Evolutionary conservation across 1,284 basidiomycete species (phyloP), one percentile per base, ranked within the genome.

Genomic region (Athelia psychrophila): DNA sequence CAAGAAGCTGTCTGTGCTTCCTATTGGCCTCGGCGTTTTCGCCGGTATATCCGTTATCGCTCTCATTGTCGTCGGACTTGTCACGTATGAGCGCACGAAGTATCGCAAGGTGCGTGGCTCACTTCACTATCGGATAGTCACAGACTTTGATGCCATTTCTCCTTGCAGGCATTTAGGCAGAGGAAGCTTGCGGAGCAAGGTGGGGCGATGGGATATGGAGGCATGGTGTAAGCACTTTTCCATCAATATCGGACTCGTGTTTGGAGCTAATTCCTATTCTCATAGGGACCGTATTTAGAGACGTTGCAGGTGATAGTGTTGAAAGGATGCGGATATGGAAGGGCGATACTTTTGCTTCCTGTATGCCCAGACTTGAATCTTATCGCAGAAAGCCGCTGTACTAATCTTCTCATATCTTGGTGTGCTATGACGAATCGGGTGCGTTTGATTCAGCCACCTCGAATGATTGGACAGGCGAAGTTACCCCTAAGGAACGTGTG

Each of bases 51-150:
- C 88, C 22, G 84, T 86, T 12, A 85, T 92, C 62, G 86, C 84
- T 19, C 66, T 93, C 59, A 83, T 87, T 56, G 82, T 88, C n/a
- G 86, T 93, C 55, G 84, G 79, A 49, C 71, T 90, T 62, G 89
- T 91, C 54, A 92, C 89, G 20, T 90, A 86, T 63, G 89, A 92
- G 74, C 79, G 90, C 49, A 84, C 88, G 25, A 88, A 86, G 68
- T 88, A 89, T 65, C 84, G 89, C 74, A 89, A 81, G 80, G 88
- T 87, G 50, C 48, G 76, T 70, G 35, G 47, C 36, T 10, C 33
- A 47, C 54, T 16, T 40, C 38, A 18, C 50, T 40, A 46, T 25
- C 8, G 40, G 15, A 36, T 44, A 44, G 20, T 47, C 27, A n/a
- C 48, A 20, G 33, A 15, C 10, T 36, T 44, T 56, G n/a, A 51